Conservation (phyloP, 2,329 filamentous ascomycete genomes). For the Colletotrichum sp. region DNA sequence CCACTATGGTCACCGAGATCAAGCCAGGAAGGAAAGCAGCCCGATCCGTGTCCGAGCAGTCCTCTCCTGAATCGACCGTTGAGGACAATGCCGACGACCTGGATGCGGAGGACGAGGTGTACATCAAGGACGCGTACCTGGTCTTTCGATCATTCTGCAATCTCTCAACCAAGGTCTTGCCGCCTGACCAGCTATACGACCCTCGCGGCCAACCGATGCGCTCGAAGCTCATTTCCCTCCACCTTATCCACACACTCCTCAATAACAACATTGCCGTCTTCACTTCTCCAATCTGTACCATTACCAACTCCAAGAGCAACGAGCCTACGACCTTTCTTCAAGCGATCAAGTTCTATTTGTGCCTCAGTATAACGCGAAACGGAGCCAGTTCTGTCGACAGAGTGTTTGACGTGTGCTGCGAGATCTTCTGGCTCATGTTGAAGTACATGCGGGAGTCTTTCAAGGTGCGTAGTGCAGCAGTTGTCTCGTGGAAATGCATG, state of each 20-base stretch:
- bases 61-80: conserved; percentile 56
- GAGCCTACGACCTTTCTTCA: conserved; percentile 91
- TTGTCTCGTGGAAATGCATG: neutral
- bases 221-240: conserved; percentile 92
- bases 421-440: conserved; percentile 98
- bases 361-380: conserved; percentile 92
- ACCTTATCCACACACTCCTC: conserved; percentile 92
- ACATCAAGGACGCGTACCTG: conserved; percentile 94
- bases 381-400: conserved; percentile 90
- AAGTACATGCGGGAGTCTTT: conserved; percentile 92
- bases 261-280: conserved; percentile 95
- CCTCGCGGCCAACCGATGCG: conserved; percentile 95
- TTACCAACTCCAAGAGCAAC: conserved; percentile 87
- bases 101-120: conserved; percentile 88
- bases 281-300: conserved; percentile 88
- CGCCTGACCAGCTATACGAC: conserved; percentile 91
- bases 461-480: conserved; percentile 64
- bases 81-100: conserved; percentile 65
- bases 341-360: conserved; percentile 95
- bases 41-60: conserved; percentile 58
- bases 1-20: conserved; percentile 69
- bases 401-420: conserved; percentile 94
- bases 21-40: conserved; percentile 50
- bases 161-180: conserved; percentile 88
- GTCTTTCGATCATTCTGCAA: conserved; percentile 98